Percentiles rank a stretch among this genome's conserved stretches.
phyloP scores from a whole-genome alignment of 2,329 filamentous ascomycete species.

The Mycosphaerelloides madeirae region DNA sequence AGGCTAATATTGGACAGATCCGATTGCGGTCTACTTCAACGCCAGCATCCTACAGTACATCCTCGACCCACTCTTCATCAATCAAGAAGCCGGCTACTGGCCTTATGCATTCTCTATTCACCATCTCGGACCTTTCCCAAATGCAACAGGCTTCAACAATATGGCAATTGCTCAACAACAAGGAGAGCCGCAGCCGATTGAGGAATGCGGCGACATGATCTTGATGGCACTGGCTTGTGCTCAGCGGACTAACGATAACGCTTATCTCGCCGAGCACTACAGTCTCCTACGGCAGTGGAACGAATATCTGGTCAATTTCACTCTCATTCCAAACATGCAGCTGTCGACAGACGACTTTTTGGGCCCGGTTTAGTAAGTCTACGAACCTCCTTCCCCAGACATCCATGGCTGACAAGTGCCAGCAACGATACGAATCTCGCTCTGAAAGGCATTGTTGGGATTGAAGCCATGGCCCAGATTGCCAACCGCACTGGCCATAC shows the following conservation, averaged over 20 bases:
- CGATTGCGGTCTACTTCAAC: conserved; percentile 32
- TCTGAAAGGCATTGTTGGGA: conserved; percentile 57
- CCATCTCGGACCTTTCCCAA: conserved; percentile 32
- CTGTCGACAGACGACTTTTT: conserved; percentile 23
- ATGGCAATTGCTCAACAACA: no score
- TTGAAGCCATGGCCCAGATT: conserved; percentile 55
- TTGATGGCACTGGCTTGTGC: conserved; percentile 57
- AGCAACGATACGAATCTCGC: conserved; percentile 56
- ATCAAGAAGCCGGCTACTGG: conserved; percentile 32
- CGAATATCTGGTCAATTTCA: conserved; percentile 51
- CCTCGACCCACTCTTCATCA: conserved; percentile 34
- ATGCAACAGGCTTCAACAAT: conserved; percentile 32
- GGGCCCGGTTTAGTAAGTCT: background rate
- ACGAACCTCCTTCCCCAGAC: background rate
- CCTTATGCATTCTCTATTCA: conserved; percentile 30
- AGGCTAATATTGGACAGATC: conserved; percentile 1
- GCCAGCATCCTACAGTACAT: conserved; percentile 28
- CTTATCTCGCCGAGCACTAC: conserved; percentile 49
- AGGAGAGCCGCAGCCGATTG: conserved; percentile 52
- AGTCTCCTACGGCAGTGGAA: conserved; percentile 53
- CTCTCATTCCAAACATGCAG: conserved; percentile 53
- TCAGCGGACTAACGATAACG: conserved; percentile 50
- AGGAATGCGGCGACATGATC: conserved; percentile 58
- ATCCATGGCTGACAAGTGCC: background rate
- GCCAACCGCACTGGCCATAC: conserved; percentile 44